phyloP scores from a whole-genome alignment of 2,329 filamentous ascomycete species.

The Ophiocordyceps camponoti-rufipedis region DNA sequence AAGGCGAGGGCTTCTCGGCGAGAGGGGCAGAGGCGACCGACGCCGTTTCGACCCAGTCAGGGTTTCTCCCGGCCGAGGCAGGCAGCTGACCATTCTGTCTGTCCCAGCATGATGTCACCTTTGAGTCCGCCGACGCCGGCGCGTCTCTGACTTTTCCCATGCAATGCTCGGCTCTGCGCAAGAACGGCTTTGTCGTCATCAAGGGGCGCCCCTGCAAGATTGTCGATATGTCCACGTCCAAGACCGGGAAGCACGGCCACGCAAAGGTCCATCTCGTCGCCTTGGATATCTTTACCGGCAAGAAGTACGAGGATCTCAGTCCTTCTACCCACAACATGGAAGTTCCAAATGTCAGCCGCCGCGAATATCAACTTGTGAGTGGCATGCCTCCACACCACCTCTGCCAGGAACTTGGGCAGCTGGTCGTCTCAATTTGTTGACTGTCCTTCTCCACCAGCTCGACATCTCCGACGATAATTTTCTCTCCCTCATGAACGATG shows the following conservation, averaged over 20 bases:
- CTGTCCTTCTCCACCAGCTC: conserved; percentile 35
- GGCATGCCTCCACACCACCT: not conserved
- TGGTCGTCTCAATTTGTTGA: not conserved
- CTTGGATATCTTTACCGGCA: conserved; percentile 97
- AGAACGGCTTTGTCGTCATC: conserved; percentile 98
- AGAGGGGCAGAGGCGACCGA: no score
- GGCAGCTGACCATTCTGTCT: conserved; percentile 4
- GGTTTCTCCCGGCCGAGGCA: not conserved
- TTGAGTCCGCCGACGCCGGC: conserved; percentile 91
- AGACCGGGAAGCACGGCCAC: conserved; percentile 99
- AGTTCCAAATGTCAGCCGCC: conserved; percentile 80
- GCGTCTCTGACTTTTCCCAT: conserved; percentile 88
- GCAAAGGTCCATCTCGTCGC: conserved; percentile 98
- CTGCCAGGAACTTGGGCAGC: no score
- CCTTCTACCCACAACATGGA: conserved; percentile 98
- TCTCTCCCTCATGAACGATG: conserved; percentile 82
- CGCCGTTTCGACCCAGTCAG: no score
- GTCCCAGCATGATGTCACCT: conserved; percentile 47
- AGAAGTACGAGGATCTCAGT: conserved; percentile 98
- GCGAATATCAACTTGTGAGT: conserved; percentile 89
- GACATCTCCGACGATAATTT: conserved; percentile 88
- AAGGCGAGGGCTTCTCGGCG: no score
- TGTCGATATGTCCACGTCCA: conserved; percentile 99
- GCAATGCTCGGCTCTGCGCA: conserved; percentile 99
- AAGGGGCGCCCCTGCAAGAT: conserved; percentile 99